Evolutionary conservation across 2,329 filamentous ascomycete species (phyloP).

Genomic region (Fusarium brevicatenulatum): DNA sequence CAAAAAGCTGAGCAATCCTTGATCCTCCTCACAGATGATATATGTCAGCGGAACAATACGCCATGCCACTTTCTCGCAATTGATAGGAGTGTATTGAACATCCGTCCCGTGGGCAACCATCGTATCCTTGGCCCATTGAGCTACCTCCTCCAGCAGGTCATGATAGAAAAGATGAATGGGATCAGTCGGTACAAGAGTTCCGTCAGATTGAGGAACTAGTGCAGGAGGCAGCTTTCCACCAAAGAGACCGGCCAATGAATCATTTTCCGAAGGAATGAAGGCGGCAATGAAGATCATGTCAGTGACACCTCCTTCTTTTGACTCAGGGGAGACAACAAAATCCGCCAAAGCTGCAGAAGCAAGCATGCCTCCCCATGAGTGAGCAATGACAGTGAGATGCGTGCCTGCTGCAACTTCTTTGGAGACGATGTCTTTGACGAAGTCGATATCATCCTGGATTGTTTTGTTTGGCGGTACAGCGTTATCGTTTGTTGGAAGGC

Average conservation of each 20-base stretch:
- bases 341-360: neutral
- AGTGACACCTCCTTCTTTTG: neutral
- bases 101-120: neutral
- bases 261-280: neutral
- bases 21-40: neutral
- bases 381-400: neutral
- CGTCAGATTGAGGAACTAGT: neutral
- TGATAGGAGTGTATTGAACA: neutral
- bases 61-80: neutral
- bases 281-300: neutral
- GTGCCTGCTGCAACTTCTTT: neutral
- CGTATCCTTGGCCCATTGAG: neutral
- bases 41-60: neutral
- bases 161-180: neutral
- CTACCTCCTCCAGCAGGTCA: neutral
- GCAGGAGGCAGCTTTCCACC: neutral
- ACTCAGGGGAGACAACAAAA: neutral
- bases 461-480: neutral
- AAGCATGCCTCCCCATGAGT: neutral
- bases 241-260: neutral
- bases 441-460: neutral
- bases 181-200: neutral
- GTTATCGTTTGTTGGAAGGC: neutral
- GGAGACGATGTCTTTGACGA: neutral
- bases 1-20: neutral